Base-by-base conservation (phyloP, 257 asterid species). In the Avicennia marina region DNA sequence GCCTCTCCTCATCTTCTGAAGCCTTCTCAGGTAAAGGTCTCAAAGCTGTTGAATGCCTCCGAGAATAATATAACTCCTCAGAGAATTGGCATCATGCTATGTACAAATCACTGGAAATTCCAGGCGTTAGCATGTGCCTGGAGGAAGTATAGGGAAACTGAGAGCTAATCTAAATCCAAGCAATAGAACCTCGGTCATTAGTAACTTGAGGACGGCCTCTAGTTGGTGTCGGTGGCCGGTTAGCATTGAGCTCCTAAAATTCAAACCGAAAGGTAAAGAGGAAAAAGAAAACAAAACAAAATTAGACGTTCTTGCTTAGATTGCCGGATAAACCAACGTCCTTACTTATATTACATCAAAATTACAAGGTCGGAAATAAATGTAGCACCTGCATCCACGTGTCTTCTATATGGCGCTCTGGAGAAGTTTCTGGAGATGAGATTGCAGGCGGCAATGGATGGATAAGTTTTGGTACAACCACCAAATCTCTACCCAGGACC, bases 401-500 rank as follows among this genome's bases (percentile, higher is more conserved):
- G 76, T 89, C 99, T 47, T 93, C 99, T 20, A 80, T 74, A 65
- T 80, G 91, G 21, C 82, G 94, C 36, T 93, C 96, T 0, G 95
- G 95, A 34, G 99, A 89, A 27, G 85, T 81, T 74, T 93, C 99
- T 0, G 97, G 90, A 48, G 99, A 89, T 27, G 96, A 72, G 74
- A 91, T 68, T 16, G 97, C 97, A 19, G 99, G 99, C 0, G 99
- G 99, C 69, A 93, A 68, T 10, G 99, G 99, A 80, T 86, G 99
- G 57, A 93, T 89, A 56, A 93, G 86, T 64, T 93, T 89, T 3
- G 99, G 97, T 60, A 93, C 99, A 38, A 93, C 99, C 9, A 93
- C 99, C 54, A 93, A 84, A 75, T 93, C 99, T 80, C 99, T 78
- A 66, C 99, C 99, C 87, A 93, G 66, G 46, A 89, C 99, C 80